Evolutionary conservation across 352 stramenopile genomes (phyloP).

Genomic region (Labyrinthula sp.): DNA sequence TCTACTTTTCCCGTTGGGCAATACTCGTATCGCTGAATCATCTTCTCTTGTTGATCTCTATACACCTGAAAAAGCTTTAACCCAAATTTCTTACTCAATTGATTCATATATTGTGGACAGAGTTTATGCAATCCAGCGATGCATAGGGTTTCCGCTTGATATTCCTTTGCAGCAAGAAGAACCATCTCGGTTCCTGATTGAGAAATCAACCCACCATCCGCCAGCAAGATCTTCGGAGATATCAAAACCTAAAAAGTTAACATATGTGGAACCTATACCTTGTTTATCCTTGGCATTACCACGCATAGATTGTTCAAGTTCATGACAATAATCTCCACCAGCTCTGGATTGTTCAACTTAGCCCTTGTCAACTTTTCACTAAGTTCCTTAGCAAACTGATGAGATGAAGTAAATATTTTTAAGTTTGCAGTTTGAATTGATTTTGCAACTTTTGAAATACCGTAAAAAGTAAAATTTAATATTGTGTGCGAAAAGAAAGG

Average conservation of each 20-base stretch:
- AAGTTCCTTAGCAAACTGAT: too few species aligned
- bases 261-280: too few species aligned
- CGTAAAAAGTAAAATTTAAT: too few species aligned
- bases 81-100: conserved; percentile 75
- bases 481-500: too few species aligned
- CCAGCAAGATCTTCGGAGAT: conserved; percentile 77
- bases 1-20: conserved; percentile 83
- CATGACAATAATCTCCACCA: too few species aligned
- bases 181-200: conserved; percentile 80
- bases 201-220: conserved; percentile 85
- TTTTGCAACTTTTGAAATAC: too few species aligned
- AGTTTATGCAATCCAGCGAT: conserved; percentile 90
- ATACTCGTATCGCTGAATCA: conserved; percentile 83
- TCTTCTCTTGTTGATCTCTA: conserved; percentile 3
- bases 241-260: too few species aligned
- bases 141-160: conserved; percentile 83
- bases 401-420: too few species aligned
- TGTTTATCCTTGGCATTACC: conserved; percentile 96
- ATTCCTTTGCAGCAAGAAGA: conserved; percentile 76
- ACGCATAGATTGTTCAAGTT: too few species aligned
- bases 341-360: too few species aligned
- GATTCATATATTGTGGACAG: conserved; percentile 87
- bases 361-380: too few species aligned
- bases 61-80: conserved; percentile 39
- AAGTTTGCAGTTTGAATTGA: too few species aligned